Base-by-base conservation (phyloP, 148 eudicot species). In the Camellia granthamiana region DNA sequence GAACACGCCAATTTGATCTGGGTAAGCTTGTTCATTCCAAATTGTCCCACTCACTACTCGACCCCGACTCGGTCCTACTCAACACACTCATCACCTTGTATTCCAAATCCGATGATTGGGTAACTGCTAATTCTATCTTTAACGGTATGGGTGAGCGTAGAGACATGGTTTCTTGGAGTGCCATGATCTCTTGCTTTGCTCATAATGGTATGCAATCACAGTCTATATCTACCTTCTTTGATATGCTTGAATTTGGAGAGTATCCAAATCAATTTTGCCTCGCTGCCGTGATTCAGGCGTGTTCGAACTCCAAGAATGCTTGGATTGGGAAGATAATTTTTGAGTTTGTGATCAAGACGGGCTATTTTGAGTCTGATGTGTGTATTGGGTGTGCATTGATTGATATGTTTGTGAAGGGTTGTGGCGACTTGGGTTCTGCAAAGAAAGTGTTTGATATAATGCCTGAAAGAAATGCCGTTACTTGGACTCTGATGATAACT, bases 401-500 rank as follows among this genome's bases (percentile, higher is more conserved):
- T 79, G 90, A 90, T 77, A 77, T 92, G 86, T 92, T 85, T 82
- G 84, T 73, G 0, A 88, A 84, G 76, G 92, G 90, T 42, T 81
- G 78, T 65, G 72, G 84, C 38, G 90, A 90, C 77, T 60, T 92
- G 84, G 84, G 61, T 75, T 80, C 78, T 11, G 97, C 92, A 4
- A 46, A 67, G 84, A 85, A 87, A 61, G 90, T 92, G 89, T 89
- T 92, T 63, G 97, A 89, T 80, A 79, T 69, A 84, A 89, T 90
- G 92, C 90, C 92, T 80, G 85, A 82, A n/a, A 88, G 72, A 77
- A 89, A 87, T 81, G 78, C 83, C 19, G 92, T 87, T 6, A 71
- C 77, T 12, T 92, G 97, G 97, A 87, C 90, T 78, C 70, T 85
- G 85, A 83, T 92, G 94, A 87, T 90, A 13, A 84, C 97, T 73